Percentiles rank a stretch among this genome's conserved stretches.
phyloP scores from a whole-genome alignment of 139 green algal genomes.

The Chlamydomonas urium region DNA sequence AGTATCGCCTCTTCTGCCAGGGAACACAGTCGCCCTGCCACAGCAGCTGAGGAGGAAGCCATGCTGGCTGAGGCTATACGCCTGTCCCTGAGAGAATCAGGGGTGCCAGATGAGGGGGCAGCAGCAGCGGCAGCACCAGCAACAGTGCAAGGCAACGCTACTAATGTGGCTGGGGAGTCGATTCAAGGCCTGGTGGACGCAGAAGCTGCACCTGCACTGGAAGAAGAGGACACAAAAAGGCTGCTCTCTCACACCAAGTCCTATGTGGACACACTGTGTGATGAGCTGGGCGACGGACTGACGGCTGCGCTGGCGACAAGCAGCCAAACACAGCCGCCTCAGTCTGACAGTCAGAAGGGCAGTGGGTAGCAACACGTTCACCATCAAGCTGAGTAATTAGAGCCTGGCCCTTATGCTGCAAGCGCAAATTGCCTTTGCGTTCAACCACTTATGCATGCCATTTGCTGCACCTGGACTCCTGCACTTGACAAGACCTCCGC shows the following conservation, averaged over 20 bases:
- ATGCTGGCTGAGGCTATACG: conserved; percentile 10
- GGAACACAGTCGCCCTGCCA: background rate
- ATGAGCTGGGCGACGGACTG: background rate
- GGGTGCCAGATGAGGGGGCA: too few relatives aligned
- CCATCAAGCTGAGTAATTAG: too few relatives aligned
- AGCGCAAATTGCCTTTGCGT: too few relatives aligned
- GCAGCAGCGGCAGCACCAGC: background rate
- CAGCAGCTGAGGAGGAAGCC: background rate
- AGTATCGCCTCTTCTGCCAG: background rate
- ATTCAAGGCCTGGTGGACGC: background rate
- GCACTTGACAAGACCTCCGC: too few relatives aligned
- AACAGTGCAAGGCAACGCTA: background rate
- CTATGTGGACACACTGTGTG: background rate
- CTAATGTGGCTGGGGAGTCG: background rate
- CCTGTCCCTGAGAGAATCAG: conserved; percentile 15
- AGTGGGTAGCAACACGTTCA: too few relatives aligned
- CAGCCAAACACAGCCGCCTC: too few relatives aligned
- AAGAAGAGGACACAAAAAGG: background rate
- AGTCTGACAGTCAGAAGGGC: too few relatives aligned
- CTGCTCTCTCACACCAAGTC: background rate
- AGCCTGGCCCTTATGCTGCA: too few relatives aligned
- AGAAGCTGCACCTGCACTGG: background rate
- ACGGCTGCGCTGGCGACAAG: too few relatives aligned
- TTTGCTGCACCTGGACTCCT: too few relatives aligned
- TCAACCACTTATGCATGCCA: too few relatives aligned